Percentiles rank a stretch among this genome's conserved stretches.
Evolutionary conservation across 441 rosid species (phyloP).

Genomic region (Geranium incanum): DNA sequence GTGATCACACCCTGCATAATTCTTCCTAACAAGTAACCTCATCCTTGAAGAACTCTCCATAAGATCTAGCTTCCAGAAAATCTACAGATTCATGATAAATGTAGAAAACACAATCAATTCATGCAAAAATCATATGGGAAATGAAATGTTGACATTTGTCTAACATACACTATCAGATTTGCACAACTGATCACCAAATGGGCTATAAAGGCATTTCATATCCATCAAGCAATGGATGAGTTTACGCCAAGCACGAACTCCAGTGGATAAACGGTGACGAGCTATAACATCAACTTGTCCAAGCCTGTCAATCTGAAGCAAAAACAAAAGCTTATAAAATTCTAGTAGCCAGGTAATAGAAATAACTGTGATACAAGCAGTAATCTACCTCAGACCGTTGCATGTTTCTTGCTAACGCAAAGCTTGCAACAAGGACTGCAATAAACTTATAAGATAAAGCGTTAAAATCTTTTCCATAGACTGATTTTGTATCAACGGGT

Average conservation of each 20-base stretch:
- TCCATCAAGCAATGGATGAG: conserved; percentile 80
- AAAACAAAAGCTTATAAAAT: not conserved
- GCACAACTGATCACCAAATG: conserved; percentile 54
- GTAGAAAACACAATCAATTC: not conserved
- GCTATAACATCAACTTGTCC: conserved; percentile 67
- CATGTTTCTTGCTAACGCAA: conserved; percentile 97
- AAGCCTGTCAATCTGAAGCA: conserved; percentile 77
- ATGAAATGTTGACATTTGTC: conserved; percentile 1
- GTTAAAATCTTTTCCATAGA: conserved; percentile 96
- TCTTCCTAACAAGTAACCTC: conserved; percentile 82
- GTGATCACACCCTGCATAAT: conserved; percentile 82
- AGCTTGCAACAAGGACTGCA: conserved; percentile 97
- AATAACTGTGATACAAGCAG: not conserved
- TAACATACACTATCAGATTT: conserved; percentile 58
- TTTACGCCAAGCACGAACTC: conserved; percentile 90
- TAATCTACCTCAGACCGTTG: conserved; percentile 83
- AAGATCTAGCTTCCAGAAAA: conserved; percentile 95
- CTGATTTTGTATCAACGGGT: conserved; percentile 87
- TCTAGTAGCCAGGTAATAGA: not conserved
- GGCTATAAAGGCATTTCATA: conserved; percentile 80
- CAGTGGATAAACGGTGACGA: conserved; percentile 50
- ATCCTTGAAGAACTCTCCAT: conserved; percentile 96
- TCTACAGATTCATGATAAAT: conserved; percentile 32
- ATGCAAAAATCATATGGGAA: not conserved
- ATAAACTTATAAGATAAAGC: conserved; percentile 90